Evolutionary conservation across 805 yeast genomes (phyloP).

Genomic region (Ascoidea tarda): DNA sequence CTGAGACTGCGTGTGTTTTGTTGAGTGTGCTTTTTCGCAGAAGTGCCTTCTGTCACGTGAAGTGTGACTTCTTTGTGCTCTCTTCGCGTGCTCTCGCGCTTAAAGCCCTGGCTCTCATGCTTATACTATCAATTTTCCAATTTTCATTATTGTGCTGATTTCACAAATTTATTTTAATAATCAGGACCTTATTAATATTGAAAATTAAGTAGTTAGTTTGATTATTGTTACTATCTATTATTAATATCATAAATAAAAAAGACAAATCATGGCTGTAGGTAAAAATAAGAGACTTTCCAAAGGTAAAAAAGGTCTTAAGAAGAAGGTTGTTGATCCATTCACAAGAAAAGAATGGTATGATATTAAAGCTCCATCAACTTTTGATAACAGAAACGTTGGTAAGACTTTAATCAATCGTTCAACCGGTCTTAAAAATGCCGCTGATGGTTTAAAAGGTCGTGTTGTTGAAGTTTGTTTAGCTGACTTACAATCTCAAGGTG

Average conservation of each 20-base stretch:
- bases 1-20: background rate
- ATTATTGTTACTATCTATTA: background rate
- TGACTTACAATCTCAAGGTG: slow-evolving; percentile 97
- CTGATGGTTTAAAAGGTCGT: slow-evolving; percentile 97
- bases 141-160: no score
- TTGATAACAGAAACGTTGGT: slow-evolving; percentile 97
- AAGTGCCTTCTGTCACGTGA: background rate
- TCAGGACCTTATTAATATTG: background rate
- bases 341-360: slow-evolving; percentile 98
- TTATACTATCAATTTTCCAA: no score
- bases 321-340: slow-evolving; percentile 99
- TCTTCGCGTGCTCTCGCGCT: no score
- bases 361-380: slow-evolving; percentile 97
- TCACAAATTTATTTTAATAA: background rate
- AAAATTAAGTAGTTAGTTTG: slow-evolving; percentile 2
- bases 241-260: no score
- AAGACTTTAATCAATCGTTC: slow-evolving; percentile 97
- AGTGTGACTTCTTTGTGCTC: background rate
- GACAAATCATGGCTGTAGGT: slow-evolving; percentile 55
- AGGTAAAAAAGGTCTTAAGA: slow-evolving; percentile 97
- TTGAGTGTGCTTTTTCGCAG: slow-evolving; percentile 1
- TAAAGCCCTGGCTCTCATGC: no score
- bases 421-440: slow-evolving; percentile 95
- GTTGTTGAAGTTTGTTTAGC: slow-evolving; percentile 92
- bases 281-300: slow-evolving; percentile 74